Evolutionary conservation across 805 yeast genomes (phyloP), one percentile per base, ranked within the genome.

Genomic region (Kuraishia hungarica): DNA sequence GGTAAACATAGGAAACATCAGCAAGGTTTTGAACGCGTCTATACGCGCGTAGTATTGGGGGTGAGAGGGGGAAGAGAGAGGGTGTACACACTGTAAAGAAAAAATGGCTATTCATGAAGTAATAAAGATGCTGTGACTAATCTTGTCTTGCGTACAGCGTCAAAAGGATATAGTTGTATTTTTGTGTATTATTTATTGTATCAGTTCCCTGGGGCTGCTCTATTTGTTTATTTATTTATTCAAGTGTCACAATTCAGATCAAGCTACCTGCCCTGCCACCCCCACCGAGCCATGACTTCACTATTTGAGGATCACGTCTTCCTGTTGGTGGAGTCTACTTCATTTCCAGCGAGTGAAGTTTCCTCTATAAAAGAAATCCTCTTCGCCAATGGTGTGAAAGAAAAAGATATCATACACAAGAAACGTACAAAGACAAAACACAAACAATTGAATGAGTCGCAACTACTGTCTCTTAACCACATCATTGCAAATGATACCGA

Each of bases 401-500:
- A 56, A 4, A 46, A 51, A 5, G 55, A 56, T 26, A 54, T 62
- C 26, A 11, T 53, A 2, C 54, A 62, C 21, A 54, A 55, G 50
- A 60, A 59, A 26, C 57, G n/a, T 13, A 3, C 43, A 35, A 35
- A 35, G 3, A 13, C 17, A 35, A 35, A 35, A 35, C 43, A 35
- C 54, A 8, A 54, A 59, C 6, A 60, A 57, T 19, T 53, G 60
- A 5, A 56, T 60, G 20, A 29, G 48, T 2, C 11, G 5, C 23
- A 35, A 48, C 29, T 51, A 20, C 5, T 54, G 17, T 48, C 56
- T 19, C 53, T 62, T 49, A 71, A 78, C 10, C 84, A 84, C 62
- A 69, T 88, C 20, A 74, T 89, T 17, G 69, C 89, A 20, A 68
- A 72, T 48, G 69, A 79, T 4, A 68, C 74, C 20, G 74, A 80